Evolutionary conservation across 441 rosid genomes (phyloP), one percentile per base, ranked within the genome.

Genomic region (Gossypium gossypioides): DNA sequence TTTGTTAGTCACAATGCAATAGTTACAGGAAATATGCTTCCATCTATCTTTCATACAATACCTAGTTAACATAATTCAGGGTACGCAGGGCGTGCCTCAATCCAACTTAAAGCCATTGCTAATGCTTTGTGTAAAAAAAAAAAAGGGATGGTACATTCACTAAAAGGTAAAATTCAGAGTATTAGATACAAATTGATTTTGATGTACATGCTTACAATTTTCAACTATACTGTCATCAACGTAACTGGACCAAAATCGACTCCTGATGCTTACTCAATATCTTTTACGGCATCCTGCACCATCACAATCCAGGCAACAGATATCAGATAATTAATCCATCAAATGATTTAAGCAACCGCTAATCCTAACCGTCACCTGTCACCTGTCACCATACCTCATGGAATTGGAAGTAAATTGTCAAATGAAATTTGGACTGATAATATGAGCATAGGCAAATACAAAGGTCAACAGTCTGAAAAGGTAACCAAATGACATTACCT

Each of bases 221-320:
- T 51, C 40, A 65, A 73, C 32, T 59, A 25, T 42, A 24, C 40
- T 51, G 60, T 9, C 54, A 25, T 52, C 10, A 48, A 25, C 48
- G 44, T 46, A 34, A 19, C 10, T 18, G 51, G 29, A 40, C 16
- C 69, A 5, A 21, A 64, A 64, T 21, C 6, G 3, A 15, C 6
- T 24, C 65, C 22, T 15, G 55, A 32, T 70, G 72, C 75, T 83
- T 85, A 88, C 74, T 89, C 93, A 0, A 88, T 90, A 68, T 90
- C 97, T 74, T 89, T 88, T 18, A 92, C 78, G 1, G 96, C 97
- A 81, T 92, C 96, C 97, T 92, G 91, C 82, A 82, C 90, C 82
- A 83, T 9, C 72, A 62, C 19, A 37, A 58, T 42, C 44, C 34
- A 8, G 34, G 16, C 4, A 16, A 10, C 4, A 3, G 12, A 13